Conservation (phyloP, 805 yeast species). For the Metschnikowia proteae region DNA sequence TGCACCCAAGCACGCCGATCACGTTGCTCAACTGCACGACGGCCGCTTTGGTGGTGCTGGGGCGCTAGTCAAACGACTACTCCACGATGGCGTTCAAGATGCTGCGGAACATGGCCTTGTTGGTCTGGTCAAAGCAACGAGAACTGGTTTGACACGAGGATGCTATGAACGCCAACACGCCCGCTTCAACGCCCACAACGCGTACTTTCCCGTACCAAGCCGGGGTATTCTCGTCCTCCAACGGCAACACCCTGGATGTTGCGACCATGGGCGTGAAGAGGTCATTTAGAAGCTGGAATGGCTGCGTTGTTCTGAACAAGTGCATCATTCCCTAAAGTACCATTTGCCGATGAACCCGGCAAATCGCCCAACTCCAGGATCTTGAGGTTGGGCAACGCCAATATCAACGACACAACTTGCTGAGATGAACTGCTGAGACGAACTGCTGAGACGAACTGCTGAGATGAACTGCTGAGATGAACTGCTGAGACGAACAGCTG, state of each 20-base stretch:
- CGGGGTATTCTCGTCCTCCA: slow-evolving; percentile 46
- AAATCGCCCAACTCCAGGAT: slow-evolving; percentile 73
- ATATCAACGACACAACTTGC: slow-evolving; percentile 64
- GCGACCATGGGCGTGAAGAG: slow-evolving; percentile 69
- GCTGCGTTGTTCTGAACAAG: slow-evolving; percentile 59
- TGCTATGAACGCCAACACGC: slow-evolving; percentile 66
- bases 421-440: slow-evolving; percentile 51
- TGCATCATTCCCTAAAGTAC: no score
- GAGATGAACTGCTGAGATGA: slow-evolving; percentile 55
- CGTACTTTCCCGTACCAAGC: slow-evolving; percentile 61
- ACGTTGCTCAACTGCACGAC: slow-evolving; percentile 65
- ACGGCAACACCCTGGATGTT: slow-evolving; percentile 55
- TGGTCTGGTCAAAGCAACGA: slow-evolving; percentile 71
- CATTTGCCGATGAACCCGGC: slow-evolving; percentile 85
- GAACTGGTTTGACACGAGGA: slow-evolving; percentile 72
- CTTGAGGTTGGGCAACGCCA: slow-evolving; percentile 54
- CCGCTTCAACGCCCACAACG: slow-evolving; percentile 65
- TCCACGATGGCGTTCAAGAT: slow-evolving; percentile 62
- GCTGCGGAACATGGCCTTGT: slow-evolving; percentile 55
- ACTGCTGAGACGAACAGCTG: no score
- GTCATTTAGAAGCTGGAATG: slow-evolving; percentile 68
- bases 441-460: slow-evolving; percentile 60
- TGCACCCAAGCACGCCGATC: slow-evolving; percentile 56
- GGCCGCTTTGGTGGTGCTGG: slow-evolving; percentile 64
- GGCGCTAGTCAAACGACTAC: slow-evolving; percentile 55